These are phyloP conservation scores for Naganishia antarctica DNA, from an alignment of 768 basidiomycete species.

Conservation along the genomic window DNA sequence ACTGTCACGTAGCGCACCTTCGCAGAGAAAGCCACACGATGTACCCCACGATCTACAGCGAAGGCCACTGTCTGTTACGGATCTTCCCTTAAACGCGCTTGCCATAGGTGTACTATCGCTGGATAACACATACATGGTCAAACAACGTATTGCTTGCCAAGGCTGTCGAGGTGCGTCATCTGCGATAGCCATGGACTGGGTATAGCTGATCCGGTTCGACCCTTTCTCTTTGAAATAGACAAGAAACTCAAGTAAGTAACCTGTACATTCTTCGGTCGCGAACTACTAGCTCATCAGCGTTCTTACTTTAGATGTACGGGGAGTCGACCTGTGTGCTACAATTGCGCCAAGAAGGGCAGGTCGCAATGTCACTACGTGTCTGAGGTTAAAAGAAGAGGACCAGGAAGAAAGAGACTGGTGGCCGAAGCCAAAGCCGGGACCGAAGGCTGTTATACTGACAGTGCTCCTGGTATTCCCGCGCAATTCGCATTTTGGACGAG, in stretches of 20 bases:
- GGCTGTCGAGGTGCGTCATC: not conserved
- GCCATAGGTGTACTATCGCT: not conserved
- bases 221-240: not conserved
- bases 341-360: conserved; percentile 13
- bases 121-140: not conserved
- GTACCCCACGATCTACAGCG: not conserved
- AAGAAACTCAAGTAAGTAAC: conserved; percentile 18
- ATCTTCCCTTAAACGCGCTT: not conserved
- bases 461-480: conserved; percentile 2
- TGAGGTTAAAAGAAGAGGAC: not conserved
- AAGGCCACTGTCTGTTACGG: not conserved
- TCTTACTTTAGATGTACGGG: conserved; percentile 5
- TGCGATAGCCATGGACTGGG: not conserved
- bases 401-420: conserved; percentile 9
- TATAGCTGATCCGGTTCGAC: not conserved
- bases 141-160: conserved; percentile 16
- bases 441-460: conserved; percentile 4
- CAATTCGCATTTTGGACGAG: conserved; percentile 15
- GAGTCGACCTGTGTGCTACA: conserved; percentile 7
- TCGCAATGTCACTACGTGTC: not conserved
- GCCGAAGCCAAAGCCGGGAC: conserved; percentile 5
- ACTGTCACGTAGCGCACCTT: not conserved
- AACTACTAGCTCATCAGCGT: not conserved
- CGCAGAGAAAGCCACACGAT: not conserved
- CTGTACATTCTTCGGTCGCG: no score